phyloP scores from a whole-genome alignment of 2,329 filamentous ascomycete genomes.

The Epicoccum sorghinum region DNA sequence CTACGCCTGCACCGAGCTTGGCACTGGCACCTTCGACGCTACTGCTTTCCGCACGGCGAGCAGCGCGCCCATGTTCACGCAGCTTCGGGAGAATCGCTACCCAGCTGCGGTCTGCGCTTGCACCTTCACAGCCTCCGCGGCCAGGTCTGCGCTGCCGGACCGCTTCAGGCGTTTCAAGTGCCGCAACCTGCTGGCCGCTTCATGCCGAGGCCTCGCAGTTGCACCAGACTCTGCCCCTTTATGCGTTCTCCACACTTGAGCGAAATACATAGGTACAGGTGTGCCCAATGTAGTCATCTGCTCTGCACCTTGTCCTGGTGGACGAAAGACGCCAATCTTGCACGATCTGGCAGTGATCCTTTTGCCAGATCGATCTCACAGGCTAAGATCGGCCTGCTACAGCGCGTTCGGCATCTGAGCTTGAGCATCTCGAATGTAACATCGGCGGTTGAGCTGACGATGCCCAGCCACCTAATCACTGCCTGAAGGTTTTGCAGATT shows the following conservation, averaged over 20 bases:
- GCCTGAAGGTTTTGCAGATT: neutral
- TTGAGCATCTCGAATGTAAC: constrained; percentile 9
- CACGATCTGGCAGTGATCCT: constrained; percentile 8
- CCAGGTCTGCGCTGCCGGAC: constrained; percentile 15
- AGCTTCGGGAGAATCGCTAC: constrained; percentile 12
- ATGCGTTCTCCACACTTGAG: constrained; percentile 25
- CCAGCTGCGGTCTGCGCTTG: constrained; percentile 13
- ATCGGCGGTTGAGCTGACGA: constrained; percentile 13
- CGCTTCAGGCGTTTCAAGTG: constrained; percentile 26
- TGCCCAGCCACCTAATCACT: constrained; percentile 10
- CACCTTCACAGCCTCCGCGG: constrained; percentile 3
- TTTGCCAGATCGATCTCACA: constrained; percentile 10
- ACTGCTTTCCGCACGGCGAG: constrained; percentile 12
- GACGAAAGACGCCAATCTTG: neutral
- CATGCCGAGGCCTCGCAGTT: constrained; percentile 25
- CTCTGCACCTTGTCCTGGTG: neutral
- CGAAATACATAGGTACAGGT: neutral
- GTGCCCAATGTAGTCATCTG: constrained; percentile 5
- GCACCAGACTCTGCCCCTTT: constrained; percentile 29
- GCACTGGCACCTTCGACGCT: constrained; percentile 7
- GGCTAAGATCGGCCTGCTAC: constrained; percentile 16
- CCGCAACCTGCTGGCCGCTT: constrained; percentile 23
- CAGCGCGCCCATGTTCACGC: constrained; percentile 8
- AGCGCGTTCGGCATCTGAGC: constrained; percentile 8
- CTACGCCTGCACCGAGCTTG: neutral